Evolutionary conservation across 805 yeast species (phyloP).

Genomic region (Cyberlindnera mississippiensis): DNA sequence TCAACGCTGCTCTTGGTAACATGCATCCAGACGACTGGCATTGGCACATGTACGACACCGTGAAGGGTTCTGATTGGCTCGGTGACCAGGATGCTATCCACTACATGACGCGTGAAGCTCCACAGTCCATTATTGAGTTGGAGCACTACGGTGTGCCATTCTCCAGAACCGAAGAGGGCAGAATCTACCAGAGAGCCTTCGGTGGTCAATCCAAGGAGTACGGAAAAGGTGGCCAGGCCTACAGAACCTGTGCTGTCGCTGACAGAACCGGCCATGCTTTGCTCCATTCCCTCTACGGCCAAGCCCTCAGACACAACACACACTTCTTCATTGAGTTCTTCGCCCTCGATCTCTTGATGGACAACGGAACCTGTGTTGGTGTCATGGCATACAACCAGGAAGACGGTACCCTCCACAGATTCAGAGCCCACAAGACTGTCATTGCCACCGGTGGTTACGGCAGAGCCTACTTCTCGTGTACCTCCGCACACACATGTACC

Average conservation of each 20-base stretch:
- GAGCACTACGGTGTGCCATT: slow-evolving; percentile 99
- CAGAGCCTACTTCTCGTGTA: slow-evolving; percentile 96
- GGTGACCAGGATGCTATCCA: slow-evolving; percentile 99
- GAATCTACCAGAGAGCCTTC: slow-evolving; percentile 97
- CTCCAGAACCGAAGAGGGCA: slow-evolving; percentile 94
- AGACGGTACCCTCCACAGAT: slow-evolving; percentile 97
- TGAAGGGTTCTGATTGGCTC: slow-evolving; percentile 98
- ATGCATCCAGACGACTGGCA: slow-evolving; percentile 99
- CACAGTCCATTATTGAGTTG: slow-evolving; percentile 89
- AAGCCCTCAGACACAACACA: slow-evolving; percentile 93
- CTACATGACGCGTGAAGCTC: slow-evolving; percentile 98
- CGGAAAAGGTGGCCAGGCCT: slow-evolving; percentile 99
- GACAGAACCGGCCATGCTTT: slow-evolving; percentile 99
- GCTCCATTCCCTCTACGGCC: slow-evolving; percentile 93
- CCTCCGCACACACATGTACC: slow-evolving; percentile 99
- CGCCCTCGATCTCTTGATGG: slow-evolving; percentile 90
- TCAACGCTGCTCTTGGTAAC: slow-evolving; percentile 97
- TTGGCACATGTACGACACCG: slow-evolving; percentile 99
- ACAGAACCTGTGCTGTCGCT: slow-evolving; percentile 99
- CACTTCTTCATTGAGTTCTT: slow-evolving; percentile 97
- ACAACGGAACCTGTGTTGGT: slow-evolving; percentile 95
- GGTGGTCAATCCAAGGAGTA: slow-evolving; percentile 95
- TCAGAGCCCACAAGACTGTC: slow-evolving; percentile 93
- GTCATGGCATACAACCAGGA: slow-evolving; percentile 97
- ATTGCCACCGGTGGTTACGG: slow-evolving; percentile 99